Conservation (phyloP, 257 asterid genomes). For the Scutellaria galericulata region DNA sequence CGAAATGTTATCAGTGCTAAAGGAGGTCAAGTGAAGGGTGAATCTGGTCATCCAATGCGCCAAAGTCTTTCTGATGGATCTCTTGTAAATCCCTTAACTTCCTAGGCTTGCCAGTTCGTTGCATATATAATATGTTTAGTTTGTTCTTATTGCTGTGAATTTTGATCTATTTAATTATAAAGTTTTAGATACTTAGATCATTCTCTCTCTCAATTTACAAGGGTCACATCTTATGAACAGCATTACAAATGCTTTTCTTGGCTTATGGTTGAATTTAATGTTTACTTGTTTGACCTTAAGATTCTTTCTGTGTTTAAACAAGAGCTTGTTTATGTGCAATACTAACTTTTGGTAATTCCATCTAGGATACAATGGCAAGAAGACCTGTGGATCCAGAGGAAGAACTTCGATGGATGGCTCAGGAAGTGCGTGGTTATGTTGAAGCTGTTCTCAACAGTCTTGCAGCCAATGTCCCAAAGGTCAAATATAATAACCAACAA, state of each 20-base stretch:
- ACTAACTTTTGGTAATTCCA: conserved; percentile 13
- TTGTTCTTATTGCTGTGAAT: conserved; percentile 13
- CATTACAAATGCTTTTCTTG: not conserved
- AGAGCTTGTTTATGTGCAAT: not conserved
- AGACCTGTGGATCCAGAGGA: conserved; percentile 95
- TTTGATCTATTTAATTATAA: conserved; percentile 5
- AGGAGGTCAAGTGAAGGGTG: conserved; percentile 90
- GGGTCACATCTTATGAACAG: not conserved
- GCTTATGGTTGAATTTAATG: not conserved
- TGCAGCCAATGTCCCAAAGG: conserved; percentile 96
- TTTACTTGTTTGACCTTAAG: not conserved
- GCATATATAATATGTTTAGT: not conserved
- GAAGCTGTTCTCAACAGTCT: conserved; percentile 96
- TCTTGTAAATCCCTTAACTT: conserved; percentile 64
- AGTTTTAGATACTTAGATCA: conserved; percentile 14
- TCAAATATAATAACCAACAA: conserved; percentile 33
- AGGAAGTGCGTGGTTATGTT: conserved; percentile 96
- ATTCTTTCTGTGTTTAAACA: not conserved
- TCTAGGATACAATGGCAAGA: conserved; percentile 85
- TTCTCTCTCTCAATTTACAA: not conserved
- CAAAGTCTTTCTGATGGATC: conserved; percentile 92
- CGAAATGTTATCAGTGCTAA: conserved; percentile 73
- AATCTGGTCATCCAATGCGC: conserved; percentile 67
- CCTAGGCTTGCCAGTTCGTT: conserved; percentile 5
- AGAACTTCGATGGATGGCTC: conserved; percentile 98